Base-by-base conservation (phyloP, 352 stramenopile genomes). In the Globisporangium nagaii region DNA sequence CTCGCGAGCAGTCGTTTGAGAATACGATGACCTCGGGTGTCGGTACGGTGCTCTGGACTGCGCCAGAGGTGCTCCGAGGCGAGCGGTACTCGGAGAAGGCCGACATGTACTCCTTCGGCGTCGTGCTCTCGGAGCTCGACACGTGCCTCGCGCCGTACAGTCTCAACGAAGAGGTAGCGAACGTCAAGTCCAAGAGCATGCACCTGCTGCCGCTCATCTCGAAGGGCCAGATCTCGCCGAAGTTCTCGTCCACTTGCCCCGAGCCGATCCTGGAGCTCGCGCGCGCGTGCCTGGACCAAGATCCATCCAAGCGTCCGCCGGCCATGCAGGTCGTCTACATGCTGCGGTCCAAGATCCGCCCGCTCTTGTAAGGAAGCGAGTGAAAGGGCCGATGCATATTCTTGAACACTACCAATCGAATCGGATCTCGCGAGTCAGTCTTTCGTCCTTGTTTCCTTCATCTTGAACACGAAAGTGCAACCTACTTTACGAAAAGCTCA, bases 101-200 rank as follows among this genome's bases (percentile, higher is more conserved):
- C 30, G 84, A 95, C 52, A 77, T 95, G 40, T 95, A 91, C 77
- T 93, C 84, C 64, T 95, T 89, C 45, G 84, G 84, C 59, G 80
- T 94, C 46, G 84, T 94, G 51, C 71, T 94, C 22, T 89, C 73
- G 36, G 84, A 94, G 54, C 63, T 94, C 28, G 84, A 94, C 62
- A 90, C 84, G 56, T n/a, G n/a, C n/a, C n/a, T n/a, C n/a, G n/a
- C n/a, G n/a, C n/a, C n/a, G n/a, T n/a, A n/a, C n/a, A n/a, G n/a
- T n/a, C n/a, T n/a, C n/a, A n/a, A n/a, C n/a, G n/a, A n/a, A n/a
- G n/a, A n/a, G n/a, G n/a, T n/a, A n/a, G n/a, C n/a, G n/a, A n/a
- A n/a, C n/a, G n/a, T n/a, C n/a, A n/a, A n/a, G n/a, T n/a, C n/a
- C n/a, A n/a, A n/a, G n/a, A n/a, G n/a, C n/a, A n/a, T n/a, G n/a